Evolutionary conservation across 2,329 filamentous ascomycete species (phyloP).

Genomic region (Cercospora berteroae): DNA sequence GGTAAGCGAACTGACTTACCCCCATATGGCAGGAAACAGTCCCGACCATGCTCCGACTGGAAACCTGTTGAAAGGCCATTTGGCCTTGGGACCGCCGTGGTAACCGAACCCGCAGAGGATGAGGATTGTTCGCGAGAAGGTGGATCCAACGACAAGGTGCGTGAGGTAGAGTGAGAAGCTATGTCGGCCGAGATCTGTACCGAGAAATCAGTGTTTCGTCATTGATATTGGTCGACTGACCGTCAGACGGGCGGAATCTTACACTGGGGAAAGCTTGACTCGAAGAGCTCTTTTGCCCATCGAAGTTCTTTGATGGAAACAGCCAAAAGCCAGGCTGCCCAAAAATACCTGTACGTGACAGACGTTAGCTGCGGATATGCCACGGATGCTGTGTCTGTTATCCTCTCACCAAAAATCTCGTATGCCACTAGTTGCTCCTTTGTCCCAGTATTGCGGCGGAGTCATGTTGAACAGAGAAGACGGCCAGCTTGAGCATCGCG

Average conservation of each 20-base stretch:
- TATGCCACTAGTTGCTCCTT: not conserved
- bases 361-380: not conserved
- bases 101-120: slow-evolving; percentile 20
- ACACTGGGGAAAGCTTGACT: slow-evolving; percentile 23
- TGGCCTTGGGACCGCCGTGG: slow-evolving; percentile 14
- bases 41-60: slow-evolving; percentile 6
- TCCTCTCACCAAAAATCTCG: slow-evolving; percentile 16
- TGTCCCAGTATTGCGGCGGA: slow-evolving; percentile 5
- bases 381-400: not conserved
- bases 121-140: slow-evolving; percentile 51
- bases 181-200: slow-evolving; percentile 54
- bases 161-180: slow-evolving; percentile 63
- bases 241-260: not conserved
- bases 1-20: not conserved
- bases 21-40: slow-evolving; percentile 17
- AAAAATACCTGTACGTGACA: slow-evolving; percentile 49
- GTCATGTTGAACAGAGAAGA: slow-evolving; percentile 8
- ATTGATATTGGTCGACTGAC: not conserved
- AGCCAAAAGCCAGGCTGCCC: slow-evolving; percentile 47
- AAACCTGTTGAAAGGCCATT: slow-evolving; percentile 14
- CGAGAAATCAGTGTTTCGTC: not conserved
- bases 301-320: slow-evolving; percentile 22
- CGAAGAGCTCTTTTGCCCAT: slow-evolving; percentile 22
- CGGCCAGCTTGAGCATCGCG: slow-evolving; percentile 11
- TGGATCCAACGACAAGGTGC: slow-evolving; percentile 60